phyloP scores from a whole-genome alignment of 768 basidiomycete species.

The Amanita pseudoporphyria region DNA sequence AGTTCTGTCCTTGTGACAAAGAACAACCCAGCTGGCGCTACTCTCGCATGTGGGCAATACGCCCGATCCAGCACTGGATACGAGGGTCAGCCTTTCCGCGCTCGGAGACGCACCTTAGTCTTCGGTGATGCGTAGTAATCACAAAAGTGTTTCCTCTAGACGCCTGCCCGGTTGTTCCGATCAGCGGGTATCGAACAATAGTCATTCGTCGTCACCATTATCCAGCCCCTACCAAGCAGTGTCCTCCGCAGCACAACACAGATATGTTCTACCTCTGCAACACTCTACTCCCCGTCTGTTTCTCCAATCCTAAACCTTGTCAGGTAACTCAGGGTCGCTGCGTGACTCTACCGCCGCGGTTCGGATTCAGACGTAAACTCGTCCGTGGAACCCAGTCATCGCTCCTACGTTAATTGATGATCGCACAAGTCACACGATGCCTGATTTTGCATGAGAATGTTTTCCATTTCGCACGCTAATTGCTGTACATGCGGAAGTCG shows the following conservation, averaged over 20 bases:
- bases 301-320: not conserved
- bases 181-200: conserved; percentile 19
- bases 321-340: conserved; percentile 6
- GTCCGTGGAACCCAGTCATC: conserved; percentile 27
- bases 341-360: conserved; percentile 26
- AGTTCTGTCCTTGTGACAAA: conserved; percentile 19
- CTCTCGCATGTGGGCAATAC: not conserved
- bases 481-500: conserved; percentile 6
- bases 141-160: conserved; percentile 9
- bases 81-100: not conserved
- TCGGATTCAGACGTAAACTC: conserved; percentile 21
- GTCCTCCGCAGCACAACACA: not conserved
- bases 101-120: not conserved
- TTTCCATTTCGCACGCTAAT: conserved; percentile 4
- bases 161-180: conserved; percentile 28
- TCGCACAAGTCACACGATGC: not conserved
- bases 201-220: not conserved
- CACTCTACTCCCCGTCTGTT: not conserved
- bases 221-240: not conserved
- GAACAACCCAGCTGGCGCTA: conserved; percentile 1
- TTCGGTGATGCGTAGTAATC: not conserved
- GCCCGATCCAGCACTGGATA: not conserved
- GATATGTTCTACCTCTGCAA: not conserved
- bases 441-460: conserved; percentile 2
- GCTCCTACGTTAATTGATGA: conserved; percentile 5